These are phyloP conservation scores for Urochloa ruziziensis DNA, from an alignment of 176 grass and related monocot genomes.

Conservation along the genomic window DNA sequence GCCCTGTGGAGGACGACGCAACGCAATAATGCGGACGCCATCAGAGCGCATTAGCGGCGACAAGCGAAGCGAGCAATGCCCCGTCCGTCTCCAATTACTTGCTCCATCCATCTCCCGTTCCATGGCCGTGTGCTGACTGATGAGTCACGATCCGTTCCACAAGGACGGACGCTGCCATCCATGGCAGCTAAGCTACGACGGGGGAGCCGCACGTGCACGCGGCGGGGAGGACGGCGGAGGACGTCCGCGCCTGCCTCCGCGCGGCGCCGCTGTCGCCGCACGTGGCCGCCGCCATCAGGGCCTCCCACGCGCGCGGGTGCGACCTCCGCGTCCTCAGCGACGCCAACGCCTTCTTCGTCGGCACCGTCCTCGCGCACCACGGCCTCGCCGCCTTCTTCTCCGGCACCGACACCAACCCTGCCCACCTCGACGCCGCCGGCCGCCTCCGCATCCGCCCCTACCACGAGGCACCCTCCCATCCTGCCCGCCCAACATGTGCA, in stretches of 20 bases:
- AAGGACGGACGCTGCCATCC: no score
- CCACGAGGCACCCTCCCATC: slow-evolving; percentile 53
- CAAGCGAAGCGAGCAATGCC: background rate
- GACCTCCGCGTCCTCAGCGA: slow-evolving; percentile 80
- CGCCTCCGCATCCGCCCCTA: slow-evolving; percentile 59
- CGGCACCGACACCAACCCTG: slow-evolving; percentile 61
- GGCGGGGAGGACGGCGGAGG: slow-evolving; percentile 49
- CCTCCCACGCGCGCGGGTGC: slow-evolving; percentile 64
- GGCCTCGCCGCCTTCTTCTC: slow-evolving; percentile 69
- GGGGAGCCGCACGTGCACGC: slow-evolving; percentile 68
- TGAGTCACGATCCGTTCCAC: no score
- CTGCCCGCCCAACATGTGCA: slow-evolving; percentile 98
- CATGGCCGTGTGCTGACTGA: no score
- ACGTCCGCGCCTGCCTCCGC: slow-evolving; percentile 36
- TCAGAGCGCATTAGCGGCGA: slow-evolving; percentile 7
- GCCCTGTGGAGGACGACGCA: background rate
- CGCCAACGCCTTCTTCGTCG: slow-evolving; percentile 85
- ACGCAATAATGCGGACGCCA: slow-evolving; percentile 7
- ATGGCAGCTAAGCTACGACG: no score
- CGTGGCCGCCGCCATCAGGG: slow-evolving; percentile 47
- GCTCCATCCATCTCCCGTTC: background rate
- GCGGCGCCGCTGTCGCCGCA: slow-evolving; percentile 54
- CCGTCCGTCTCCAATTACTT: background rate
- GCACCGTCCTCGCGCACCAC: slow-evolving; percentile 67
- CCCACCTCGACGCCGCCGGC: slow-evolving; percentile 62